phyloP scores from a whole-genome alignment of 2,329 filamentous ascomycete genomes.

The Fusarium brevicatenulatum region DNA sequence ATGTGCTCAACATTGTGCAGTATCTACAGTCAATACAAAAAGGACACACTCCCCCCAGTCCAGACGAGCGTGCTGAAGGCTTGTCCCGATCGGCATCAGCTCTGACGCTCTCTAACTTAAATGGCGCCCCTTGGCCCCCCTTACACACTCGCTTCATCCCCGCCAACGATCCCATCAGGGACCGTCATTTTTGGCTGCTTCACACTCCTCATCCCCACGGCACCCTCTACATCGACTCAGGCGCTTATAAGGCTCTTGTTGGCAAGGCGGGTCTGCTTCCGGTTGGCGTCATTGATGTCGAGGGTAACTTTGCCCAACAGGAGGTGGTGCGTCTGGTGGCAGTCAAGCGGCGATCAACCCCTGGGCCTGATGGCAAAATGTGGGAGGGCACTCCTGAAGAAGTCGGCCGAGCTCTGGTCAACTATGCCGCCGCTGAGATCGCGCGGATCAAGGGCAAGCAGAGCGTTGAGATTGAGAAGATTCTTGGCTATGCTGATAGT shows the following conservation, averaged over 20 bases:
- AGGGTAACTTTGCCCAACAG: conserved; percentile 88
- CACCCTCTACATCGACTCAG: conserved; percentile 91
- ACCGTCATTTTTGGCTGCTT: conserved; percentile 96
- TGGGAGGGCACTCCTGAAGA: conserved; percentile 69
- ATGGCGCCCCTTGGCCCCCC: conserved; percentile 60
- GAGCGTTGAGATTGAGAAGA: conserved; percentile 80
- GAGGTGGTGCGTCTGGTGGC: conserved; percentile 90
- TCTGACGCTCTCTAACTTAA: conserved; percentile 47
- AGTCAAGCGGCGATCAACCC: conserved; percentile 67
- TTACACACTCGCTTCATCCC: conserved; percentile 94
- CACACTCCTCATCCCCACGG: conserved; percentile 92
- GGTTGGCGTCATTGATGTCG: conserved; percentile 89
- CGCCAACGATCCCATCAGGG: conserved; percentile 83
- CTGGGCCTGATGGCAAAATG: conserved; percentile 55
- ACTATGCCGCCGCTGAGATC: conserved; percentile 91
- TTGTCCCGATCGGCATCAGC: conserved; percentile 57
- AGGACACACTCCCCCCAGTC: conserved; percentile 30
- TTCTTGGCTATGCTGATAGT: conserved; percentile 91
- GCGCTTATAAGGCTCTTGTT: conserved; percentile 81
- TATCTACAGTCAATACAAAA: conserved; percentile 57
- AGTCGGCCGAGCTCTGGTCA: conserved; percentile 88
- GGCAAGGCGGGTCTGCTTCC: conserved; percentile 89
- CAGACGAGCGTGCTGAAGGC: conserved; percentile 47
- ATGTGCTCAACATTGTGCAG: conserved; percentile 86
- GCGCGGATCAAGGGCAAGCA: conserved; percentile 83